Evolutionary conservation across 2,329 filamentous ascomycete genomes (phyloP).

Genomic region (Paracoccidioides brasiliensis): DNA sequence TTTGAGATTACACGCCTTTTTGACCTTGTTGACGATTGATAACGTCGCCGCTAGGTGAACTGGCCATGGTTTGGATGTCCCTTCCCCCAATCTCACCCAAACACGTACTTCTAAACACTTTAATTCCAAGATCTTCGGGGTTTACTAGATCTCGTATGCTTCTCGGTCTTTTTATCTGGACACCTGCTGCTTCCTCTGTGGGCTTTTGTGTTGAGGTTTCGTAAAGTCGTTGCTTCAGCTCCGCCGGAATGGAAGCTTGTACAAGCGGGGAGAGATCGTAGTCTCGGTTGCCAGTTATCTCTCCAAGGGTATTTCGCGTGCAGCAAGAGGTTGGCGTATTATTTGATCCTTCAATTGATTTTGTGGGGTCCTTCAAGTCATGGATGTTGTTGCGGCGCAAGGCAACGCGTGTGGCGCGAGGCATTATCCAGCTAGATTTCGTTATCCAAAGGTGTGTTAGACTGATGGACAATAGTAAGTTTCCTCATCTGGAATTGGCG

Average conservation of each 20-base stretch:
- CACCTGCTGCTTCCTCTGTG: neutral
- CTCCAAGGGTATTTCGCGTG: neutral
- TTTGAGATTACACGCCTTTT: neutral
- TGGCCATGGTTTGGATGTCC: neutral
- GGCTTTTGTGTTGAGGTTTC: neutral
- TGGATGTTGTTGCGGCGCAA: slow-evolving; percentile 8
- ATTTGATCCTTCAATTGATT: neutral
- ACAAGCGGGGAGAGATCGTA: neutral
- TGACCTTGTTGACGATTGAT: neutral
- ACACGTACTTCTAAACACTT: neutral
- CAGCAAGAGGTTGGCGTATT: neutral
- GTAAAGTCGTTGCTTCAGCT: neutral
- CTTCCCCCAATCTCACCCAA: neutral
- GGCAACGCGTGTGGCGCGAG: slow-evolving; percentile 12
- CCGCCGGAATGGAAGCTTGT: neutral
- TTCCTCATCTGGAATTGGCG: neutral
- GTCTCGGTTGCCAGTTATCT: neutral
- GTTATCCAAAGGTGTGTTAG: neutral
- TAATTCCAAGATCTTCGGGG: slow-evolving; percentile 1
- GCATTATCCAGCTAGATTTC: slow-evolving; percentile 6
- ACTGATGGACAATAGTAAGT: neutral
- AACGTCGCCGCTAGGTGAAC: neutral
- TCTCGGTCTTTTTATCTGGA: neutral
- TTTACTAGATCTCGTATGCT: neutral
- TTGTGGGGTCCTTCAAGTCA: neutral